These are phyloP conservation scores for Arthroderma uncinatum DNA, from an alignment of 2,329 filamentous ascomycete genomes.

Conservation along the genomic window DNA sequence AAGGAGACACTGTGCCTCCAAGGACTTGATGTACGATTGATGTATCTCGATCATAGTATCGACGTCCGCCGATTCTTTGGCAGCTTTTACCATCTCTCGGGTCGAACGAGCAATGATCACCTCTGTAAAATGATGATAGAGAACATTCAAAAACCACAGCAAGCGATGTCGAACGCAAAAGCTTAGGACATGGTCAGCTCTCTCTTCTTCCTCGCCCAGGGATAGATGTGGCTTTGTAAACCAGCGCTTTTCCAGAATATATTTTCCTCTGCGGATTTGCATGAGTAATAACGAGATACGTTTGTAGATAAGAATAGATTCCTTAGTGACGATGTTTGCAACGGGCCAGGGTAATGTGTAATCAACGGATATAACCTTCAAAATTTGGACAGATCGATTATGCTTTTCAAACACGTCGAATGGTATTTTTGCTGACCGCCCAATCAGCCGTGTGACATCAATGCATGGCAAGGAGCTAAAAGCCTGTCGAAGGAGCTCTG, in stretches of 20 bases:
- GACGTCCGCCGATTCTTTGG: constrained; percentile 57
- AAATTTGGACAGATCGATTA: constrained; percentile 48
- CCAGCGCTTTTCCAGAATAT: constrained; percentile 49
- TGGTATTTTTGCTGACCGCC: constrained; percentile 39
- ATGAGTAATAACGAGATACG: constrained; percentile 63
- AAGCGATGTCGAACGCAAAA: constrained; percentile 53
- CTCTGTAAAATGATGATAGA: constrained; percentile 66
- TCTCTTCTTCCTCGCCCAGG: constrained; percentile 23
- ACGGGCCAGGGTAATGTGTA: constrained; percentile 58
- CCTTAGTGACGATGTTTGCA: constrained; percentile 60
- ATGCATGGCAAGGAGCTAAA: constrained; percentile 46
- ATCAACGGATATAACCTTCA: constrained; percentile 53
- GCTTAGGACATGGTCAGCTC: constrained; percentile 26
- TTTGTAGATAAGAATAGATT: constrained; percentile 57
- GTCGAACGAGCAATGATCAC: constrained; percentile 57
- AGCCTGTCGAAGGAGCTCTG: constrained; percentile 62
- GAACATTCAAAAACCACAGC: constrained; percentile 63
- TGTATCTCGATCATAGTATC: constrained; percentile 71
- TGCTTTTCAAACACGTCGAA: constrained; percentile 38
- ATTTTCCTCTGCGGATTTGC: constrained; percentile 61
- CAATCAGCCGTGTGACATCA: constrained; percentile 52
- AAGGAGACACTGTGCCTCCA: constrained; percentile 60
- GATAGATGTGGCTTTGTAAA: constrained; percentile 33
- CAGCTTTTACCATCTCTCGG: constrained; percentile 43
- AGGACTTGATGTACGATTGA: constrained; percentile 47